Base-by-base conservation (phyloP, 495 filamentous ascomycete genomes). In the Neurospora intermedia region DNA sequence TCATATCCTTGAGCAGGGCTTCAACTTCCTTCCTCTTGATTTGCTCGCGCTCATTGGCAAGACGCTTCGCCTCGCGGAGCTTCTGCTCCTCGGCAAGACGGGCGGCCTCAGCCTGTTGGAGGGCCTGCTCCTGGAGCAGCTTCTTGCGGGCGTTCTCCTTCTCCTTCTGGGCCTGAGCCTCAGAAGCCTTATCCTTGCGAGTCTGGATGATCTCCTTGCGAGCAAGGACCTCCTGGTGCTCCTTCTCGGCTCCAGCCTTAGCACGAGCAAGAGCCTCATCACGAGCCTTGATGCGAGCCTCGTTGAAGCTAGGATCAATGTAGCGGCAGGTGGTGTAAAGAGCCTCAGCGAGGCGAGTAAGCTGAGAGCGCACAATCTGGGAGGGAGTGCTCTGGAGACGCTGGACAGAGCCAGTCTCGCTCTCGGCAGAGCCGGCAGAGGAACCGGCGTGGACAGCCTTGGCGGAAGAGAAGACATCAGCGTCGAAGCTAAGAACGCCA, bases 351-450 rank as follows among this genome's bases (percentile, higher is more conserved):
- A 99, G 87, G 69, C 96, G 94, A 74, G 91, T 92, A 69, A 99
- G 88, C 84, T 98, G 96, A 48, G 95, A 92, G 74, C 96, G 93
- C 74, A 98, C 94, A 81, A 99, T 99, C 83, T 99, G 96, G 11
- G 96, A 95, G 42, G 96, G 96, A 2, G 96, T 99, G 84, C 94
- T 95, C 84, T 99, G 96, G 72, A 99, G 89, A 73, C 95, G 91
- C 83, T 99, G 96, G 23, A 98, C 92, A 59, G 94, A 91, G 80
- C 91, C 90, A 46, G 88, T 85, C 75, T 97, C 95, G 78, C 82
- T 88, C 84, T 98, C 96, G 69, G 96, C 93, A 45, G 94, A 98
- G 48, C 96, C 95, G 71, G 93, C 89, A 71, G 85, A 88, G 72
- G 93, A 93, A 70, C 95, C 94, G 71, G 92, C 87, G 81, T 97